A percentile compares a stretch with the other conserved stretches of the same genome.
These are phyloP conservation scores for Ophiocordyceps sinensis DNA, from an alignment of 2,329 filamentous ascomycete genomes.

Conservation along the genomic window DNA sequence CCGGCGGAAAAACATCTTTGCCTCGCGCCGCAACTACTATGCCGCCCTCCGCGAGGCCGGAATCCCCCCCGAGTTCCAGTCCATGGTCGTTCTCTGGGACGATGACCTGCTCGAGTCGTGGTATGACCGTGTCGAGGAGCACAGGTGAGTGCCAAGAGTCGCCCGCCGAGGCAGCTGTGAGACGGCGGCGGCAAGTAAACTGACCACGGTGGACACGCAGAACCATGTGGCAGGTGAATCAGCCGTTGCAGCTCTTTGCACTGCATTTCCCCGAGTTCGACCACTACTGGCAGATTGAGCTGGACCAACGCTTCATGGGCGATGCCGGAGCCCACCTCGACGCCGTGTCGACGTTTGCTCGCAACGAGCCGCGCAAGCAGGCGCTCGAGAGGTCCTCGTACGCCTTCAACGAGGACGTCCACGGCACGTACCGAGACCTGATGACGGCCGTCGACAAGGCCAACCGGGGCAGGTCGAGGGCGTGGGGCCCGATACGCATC, in stretches of 20 bases:
- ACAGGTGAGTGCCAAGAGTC: slow-evolving; percentile 9
- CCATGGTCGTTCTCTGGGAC: slow-evolving; percentile 55
- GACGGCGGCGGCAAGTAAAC: too few relatives aligned
- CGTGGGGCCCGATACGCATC: slow-evolving; percentile 16
- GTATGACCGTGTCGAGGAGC: slow-evolving; percentile 49
- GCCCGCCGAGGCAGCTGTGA: too few relatives aligned
- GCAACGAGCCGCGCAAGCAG: slow-evolving; percentile 39
- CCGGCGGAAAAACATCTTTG: slow-evolving; percentile 38
- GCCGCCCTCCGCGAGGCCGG: slow-evolving; percentile 33
- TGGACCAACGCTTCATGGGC: slow-evolving; percentile 25
- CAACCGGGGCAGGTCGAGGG: slow-evolving; percentile 11
- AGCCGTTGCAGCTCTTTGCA: slow-evolving; percentile 18
- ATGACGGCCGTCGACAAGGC: slow-evolving; percentile 10
- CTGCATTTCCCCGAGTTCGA: slow-evolving; percentile 19
- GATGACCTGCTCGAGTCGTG: slow-evolving; percentile 51
- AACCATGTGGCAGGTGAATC: slow-evolving; percentile 18
- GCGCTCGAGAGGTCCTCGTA: slow-evolving; percentile 43
- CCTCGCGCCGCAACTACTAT: slow-evolving; percentile 32
- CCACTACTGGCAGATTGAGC: slow-evolving; percentile 26
- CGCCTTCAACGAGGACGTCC: slow-evolving; percentile 37
- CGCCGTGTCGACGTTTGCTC: slow-evolving; percentile 23
- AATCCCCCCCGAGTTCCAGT: slow-evolving; percentile 50
- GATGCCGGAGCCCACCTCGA: slow-evolving; percentile 16
- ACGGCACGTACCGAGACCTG: slow-evolving; percentile 32
- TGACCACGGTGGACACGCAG: slow-evolving; percentile 2